Conservation (phyloP, 2,329 filamentous ascomycete species). For the Clarireedia sp. region DNA sequence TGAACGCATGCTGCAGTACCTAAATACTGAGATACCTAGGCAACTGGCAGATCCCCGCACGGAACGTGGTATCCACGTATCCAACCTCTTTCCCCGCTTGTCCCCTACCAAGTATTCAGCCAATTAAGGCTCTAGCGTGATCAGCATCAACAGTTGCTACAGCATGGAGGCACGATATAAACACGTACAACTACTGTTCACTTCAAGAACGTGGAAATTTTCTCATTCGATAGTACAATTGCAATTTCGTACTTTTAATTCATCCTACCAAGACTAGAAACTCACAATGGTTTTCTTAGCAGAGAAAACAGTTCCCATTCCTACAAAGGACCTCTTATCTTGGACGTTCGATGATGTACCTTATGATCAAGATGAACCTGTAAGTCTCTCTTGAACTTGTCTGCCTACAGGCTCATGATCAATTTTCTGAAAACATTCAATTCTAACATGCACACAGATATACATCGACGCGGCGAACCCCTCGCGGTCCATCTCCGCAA, state of each 20-base stretch:
- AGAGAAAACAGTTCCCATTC: conserved; percentile 9
- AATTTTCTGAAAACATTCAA: not conserved
- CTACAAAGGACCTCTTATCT: conserved; percentile 21
- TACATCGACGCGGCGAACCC: conserved; percentile 23
- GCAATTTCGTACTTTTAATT: not conserved
- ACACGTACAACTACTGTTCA: too few relatives aligned
- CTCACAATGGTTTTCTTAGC: conserved; percentile 7
- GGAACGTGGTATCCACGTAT: too few relatives aligned
- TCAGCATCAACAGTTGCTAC: too few relatives aligned
- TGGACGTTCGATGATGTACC: conserved; percentile 22
- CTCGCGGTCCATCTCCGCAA: conserved; percentile 21
- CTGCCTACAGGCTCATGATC: not conserved
- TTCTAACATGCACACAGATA: conserved; percentile 16
- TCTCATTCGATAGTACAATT: too few relatives aligned
- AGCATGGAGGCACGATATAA: too few relatives aligned
- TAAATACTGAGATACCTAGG: too few relatives aligned
- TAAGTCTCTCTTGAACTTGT: conserved; percentile 6
- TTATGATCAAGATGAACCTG: conserved; percentile 21
- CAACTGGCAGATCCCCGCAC: too few relatives aligned
- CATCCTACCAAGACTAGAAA: not conserved
- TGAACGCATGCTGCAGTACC: too few relatives aligned
- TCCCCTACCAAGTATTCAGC: too few relatives aligned
- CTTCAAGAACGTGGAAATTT: too few relatives aligned
- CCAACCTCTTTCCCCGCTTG: too few relatives aligned
- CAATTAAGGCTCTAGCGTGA: too few relatives aligned